Base-by-base conservation (phyloP, 2,329 filamentous ascomycete species). In the Torrubiella hemipterigena region DNA sequence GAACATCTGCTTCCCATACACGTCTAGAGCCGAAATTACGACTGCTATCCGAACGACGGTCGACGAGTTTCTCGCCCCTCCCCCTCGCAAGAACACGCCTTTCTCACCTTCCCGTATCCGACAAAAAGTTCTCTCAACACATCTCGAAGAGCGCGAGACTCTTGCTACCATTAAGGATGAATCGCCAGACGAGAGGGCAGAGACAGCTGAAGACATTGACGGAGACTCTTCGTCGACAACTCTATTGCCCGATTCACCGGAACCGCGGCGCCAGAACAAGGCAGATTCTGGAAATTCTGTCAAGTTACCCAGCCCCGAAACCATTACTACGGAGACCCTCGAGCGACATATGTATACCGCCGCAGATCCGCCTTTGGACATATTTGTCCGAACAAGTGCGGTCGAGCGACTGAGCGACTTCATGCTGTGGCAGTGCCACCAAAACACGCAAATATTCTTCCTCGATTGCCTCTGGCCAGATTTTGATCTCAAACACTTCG, bases 1-100 rank as follows among this genome's bases (percentile, higher is more conserved):
- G 31, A 98, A 98, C 51, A 86, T 98, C 40, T 98, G 91, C 63
- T 96, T 96, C 48, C 91, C 91, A 0, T 98, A 98, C 50, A 96
- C 91, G 0, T 93, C 87, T 5, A 73, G 91, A 41, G 86, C 94
- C 48, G 91, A 98, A 52, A 96, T 98, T 42, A 93, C 89, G 1
- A 77, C 81, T 4, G 84, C 89, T 6, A 83, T 98, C 42, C 79
- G 83, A 40, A 75, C 78, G 25, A 95, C 89, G 0, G 87, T 98
- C 7, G 67, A 81, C 35, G 83, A 94, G 37, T 96, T 85, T 55
- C 82, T 81, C 37, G 77, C 72, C 31, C 81, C 85, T 5, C 65
- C 81, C 13, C 66, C 67, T 11, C 68, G 71, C 20, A 68, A 65
- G 43, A 69, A 72, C 47, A 77, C 78, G 1, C 75, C 81, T 0